A percentile compares a stretch with the other conserved stretches of the same genome.
phyloP scores from a whole-genome alignment of 768 basidiomycete genomes.

The Mycena filopes region DNA sequence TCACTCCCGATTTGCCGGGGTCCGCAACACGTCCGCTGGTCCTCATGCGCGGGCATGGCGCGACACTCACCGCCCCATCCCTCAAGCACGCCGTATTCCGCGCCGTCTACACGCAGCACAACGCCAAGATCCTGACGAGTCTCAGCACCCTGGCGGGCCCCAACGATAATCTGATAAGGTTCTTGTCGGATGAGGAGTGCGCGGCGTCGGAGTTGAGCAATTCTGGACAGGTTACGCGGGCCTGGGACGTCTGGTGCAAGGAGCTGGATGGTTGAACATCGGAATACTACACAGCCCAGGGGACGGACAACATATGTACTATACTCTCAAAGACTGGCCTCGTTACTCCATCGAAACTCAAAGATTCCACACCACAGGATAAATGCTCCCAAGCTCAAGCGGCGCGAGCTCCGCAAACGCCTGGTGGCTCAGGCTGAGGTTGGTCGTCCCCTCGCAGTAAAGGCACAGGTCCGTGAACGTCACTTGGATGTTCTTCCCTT shows the following conservation, averaged over 20 bases:
- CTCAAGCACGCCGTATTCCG: slow-evolving; percentile 30
- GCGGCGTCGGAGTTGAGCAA: slow-evolving; percentile 13
- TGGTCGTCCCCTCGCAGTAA: neutral
- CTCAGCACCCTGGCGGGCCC: slow-evolving; percentile 23
- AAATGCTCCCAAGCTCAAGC: slow-evolving; percentile 28
- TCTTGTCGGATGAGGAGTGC: slow-evolving; percentile 29
- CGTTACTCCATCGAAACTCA: no score
- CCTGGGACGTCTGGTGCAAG: slow-evolving; percentile 33
- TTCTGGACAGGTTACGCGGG: slow-evolving; percentile 26
- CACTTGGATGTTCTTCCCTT: neutral
- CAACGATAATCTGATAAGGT: neutral
- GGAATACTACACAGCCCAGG: no score
- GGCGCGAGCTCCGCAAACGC: slow-evolving; percentile 24
- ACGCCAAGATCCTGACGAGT: slow-evolving; percentile 28
- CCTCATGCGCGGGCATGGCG: slow-evolving; percentile 33
- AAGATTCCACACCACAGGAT: slow-evolving; percentile 25
- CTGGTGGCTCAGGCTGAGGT: slow-evolving; percentile 28
- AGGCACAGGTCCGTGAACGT: neutral
- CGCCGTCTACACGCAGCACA: slow-evolving; percentile 30
- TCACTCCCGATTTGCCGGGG: slow-evolving; percentile 1
- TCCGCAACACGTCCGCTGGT: slow-evolving; percentile 26
- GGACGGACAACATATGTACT: no score
- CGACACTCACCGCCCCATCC: slow-evolving; percentile 30
- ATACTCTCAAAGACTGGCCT: no score
- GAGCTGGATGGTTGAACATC: slow-evolving; percentile 18